Conservation (phyloP, 441 rosid species). For the Brassica hybrid region DNA sequence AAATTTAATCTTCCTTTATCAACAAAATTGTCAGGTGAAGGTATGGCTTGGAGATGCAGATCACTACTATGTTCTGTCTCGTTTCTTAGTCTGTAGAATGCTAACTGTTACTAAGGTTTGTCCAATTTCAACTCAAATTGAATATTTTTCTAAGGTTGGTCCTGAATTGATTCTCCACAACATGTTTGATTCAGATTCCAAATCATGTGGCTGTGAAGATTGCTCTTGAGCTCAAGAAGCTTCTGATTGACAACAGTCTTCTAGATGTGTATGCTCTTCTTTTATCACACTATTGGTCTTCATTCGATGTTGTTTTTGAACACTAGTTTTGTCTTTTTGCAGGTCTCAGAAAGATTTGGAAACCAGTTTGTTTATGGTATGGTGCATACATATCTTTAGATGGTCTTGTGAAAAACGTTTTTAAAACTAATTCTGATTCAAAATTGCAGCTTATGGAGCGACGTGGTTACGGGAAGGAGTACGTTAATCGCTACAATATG, state of each 20-base stretch:
- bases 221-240: constrained; percentile 95
- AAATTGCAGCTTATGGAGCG: constrained; percentile 89
- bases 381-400: too few species aligned
- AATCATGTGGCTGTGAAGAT: constrained; percentile 97
- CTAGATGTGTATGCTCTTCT: constrained; percentile 82
- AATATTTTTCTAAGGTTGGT: neutral
- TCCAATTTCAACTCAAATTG: neutral
- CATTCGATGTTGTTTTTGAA: constrained; percentile 8
- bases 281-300: neutral
- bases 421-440: constrained; percentile 11
- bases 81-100: constrained; percentile 95
- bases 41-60: constrained; percentile 99
- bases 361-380: constrained; percentile 91
- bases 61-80: constrained; percentile 95
- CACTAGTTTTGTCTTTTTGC: constrained; percentile 37
- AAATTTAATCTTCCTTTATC: neutral
- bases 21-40: constrained; percentile 61
- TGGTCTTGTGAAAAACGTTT: too few species aligned
- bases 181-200: constrained; percentile 65
- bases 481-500: constrained; percentile 93
- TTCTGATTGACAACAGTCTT: constrained; percentile 97
- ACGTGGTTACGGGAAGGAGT: constrained; percentile 92
- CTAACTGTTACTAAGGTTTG: constrained; percentile 91
- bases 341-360: constrained; percentile 96
- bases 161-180: neutral